Conservation (phyloP, 805 yeast genomes). For the Barnettozyma californica region DNA sequence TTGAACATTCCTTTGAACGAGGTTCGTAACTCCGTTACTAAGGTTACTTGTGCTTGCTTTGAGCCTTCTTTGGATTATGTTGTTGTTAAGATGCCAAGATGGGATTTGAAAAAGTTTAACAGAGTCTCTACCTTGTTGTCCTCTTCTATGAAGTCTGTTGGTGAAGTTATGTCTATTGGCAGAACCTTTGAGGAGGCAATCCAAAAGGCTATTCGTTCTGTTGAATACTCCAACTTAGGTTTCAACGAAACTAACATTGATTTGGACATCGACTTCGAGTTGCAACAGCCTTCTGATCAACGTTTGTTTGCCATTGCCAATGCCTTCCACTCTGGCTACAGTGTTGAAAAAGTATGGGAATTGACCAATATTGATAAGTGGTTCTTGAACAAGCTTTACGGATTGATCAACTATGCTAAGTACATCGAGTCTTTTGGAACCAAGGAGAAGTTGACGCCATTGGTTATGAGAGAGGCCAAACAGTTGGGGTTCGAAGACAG, state of each 20-base stretch:
- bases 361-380: conserved; percentile 91
- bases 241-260: conserved; percentile 69
- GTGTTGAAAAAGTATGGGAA: conserved; percentile 88
- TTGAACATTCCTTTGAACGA: conserved; percentile 87
- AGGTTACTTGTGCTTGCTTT: conserved; percentile 91
- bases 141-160: conserved; percentile 96
- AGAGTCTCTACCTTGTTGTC: conserved; percentile 84
- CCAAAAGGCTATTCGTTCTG: conserved; percentile 94
- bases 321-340: conserved; percentile 82
- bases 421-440: conserved; percentile 52
- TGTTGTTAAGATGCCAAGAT: conserved; percentile 96
- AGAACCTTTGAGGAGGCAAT: conserved; percentile 96
- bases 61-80: conserved; percentile 97
- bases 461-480: conserved; percentile 76
- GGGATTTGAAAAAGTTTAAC: conserved; percentile 96
- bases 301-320: conserved; percentile 95
- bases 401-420: conserved; percentile 67
- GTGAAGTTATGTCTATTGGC: conserved; percentile 98
- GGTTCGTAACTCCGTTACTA: conserved; percentile 88
- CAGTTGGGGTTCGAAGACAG: conserved; percentile 96
- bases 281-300: conserved; percentile 96
- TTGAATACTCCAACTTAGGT: conserved; percentile 94
- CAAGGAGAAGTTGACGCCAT: conserved; percentile 52
- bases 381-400: conserved; percentile 85
- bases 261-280: conserved; percentile 90